Conservation (phyloP, 2,329 filamentous ascomycete genomes). For the Colletotrichum simmondsii region DNA sequence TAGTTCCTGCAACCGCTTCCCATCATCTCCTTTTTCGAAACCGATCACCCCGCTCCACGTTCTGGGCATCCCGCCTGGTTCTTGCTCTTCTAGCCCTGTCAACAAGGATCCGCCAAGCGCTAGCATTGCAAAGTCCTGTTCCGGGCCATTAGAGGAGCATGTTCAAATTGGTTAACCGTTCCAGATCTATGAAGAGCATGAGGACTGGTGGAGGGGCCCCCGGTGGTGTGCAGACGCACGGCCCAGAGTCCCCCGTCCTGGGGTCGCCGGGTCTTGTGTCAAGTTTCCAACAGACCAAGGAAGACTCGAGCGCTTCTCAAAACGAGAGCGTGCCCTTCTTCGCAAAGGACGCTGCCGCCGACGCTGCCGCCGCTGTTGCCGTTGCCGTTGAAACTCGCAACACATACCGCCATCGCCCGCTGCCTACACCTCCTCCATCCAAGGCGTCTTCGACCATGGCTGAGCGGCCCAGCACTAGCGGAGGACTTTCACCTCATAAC, state of each 20-base stretch:
- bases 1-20: constrained; percentile 20
- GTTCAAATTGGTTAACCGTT: constrained; percentile 47
- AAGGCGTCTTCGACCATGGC: constrained; percentile 39
- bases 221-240: constrained; percentile 37
- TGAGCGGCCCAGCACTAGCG: constrained; percentile 55
- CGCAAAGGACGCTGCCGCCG: constrained; percentile 42
- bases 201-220: constrained; percentile 36
- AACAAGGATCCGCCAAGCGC: constrained; percentile 29
- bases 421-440: constrained; percentile 37
- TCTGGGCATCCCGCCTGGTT: constrained; percentile 16
- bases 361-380: constrained; percentile 43
- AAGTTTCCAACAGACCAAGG: constrained; percentile 47
- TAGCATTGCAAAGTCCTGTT: constrained; percentile 26
- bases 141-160: constrained; percentile 39
- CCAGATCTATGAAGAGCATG: constrained; percentile 42
- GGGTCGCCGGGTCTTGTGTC: constrained; percentile 46
- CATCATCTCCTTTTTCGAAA: constrained; percentile 27
- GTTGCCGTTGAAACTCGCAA: constrained; percentile 38
- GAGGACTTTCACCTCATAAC: constrained; percentile 43
- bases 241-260: constrained; percentile 37
- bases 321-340: constrained; percentile 42
- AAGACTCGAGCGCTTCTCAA: constrained; percentile 42
- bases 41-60: constrained; percentile 22
- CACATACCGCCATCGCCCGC: constrained; percentile 37
- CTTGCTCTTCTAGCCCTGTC: constrained; percentile 26